Conservation (phyloP, 176 grass and related monocot species). For the Ensete glaucum region DNA sequence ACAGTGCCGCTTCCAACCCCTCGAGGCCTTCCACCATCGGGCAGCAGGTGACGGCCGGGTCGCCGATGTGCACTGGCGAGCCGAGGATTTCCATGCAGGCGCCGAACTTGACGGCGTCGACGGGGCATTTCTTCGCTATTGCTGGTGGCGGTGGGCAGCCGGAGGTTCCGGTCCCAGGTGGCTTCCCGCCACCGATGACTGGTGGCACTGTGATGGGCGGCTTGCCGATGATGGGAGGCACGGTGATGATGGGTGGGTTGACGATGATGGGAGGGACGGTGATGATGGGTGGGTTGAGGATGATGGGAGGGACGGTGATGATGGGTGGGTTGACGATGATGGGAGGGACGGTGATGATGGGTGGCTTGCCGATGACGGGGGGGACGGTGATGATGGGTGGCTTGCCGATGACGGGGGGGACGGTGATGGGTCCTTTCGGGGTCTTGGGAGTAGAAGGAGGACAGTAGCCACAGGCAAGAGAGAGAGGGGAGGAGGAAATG, state of each 20-base stretch:
- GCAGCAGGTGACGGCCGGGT: conserved; percentile 49
- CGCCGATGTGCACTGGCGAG: conserved; percentile 40
- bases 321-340: neutral
- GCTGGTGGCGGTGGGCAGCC: conserved; percentile 33
- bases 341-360: neutral
- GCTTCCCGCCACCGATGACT: neutral
- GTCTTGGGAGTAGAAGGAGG: neutral
- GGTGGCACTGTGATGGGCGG: neutral
- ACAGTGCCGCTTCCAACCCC: conserved; percentile 35
- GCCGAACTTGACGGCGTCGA: conserved; percentile 57
- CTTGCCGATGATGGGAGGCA: neutral
- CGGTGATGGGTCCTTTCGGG: neutral
- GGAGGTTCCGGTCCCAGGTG: conserved; percentile 19
- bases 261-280: neutral
- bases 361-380: neutral
- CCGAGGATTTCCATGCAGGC: conserved; percentile 45
- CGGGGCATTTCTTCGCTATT: conserved; percentile 27
- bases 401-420: neutral
- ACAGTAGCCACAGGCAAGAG: conserved; percentile 21
- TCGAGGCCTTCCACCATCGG: conserved; percentile 31
- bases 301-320: neutral
- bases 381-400: neutral
- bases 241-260: neutral
- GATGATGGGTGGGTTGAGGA: neutral
- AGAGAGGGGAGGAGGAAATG: conserved; percentile 35